A percentile compares a stretch with the other conserved stretches of the same genome.
These are phyloP conservation scores for Aspergillus candidus DNA, from an alignment of 2,329 filamentous ascomycete genomes.

Conservation along the genomic window DNA sequence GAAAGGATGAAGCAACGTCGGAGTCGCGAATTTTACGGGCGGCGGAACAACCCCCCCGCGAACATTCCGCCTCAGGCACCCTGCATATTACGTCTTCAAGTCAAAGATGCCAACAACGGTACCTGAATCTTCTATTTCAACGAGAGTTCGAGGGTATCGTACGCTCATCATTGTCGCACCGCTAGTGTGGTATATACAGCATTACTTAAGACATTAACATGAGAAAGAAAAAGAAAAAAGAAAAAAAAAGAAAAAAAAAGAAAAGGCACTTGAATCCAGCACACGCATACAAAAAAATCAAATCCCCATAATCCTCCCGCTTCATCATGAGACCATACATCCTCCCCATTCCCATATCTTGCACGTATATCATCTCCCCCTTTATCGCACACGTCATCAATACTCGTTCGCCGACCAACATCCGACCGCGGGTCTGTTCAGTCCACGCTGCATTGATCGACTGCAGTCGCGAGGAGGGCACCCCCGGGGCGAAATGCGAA, in stretches of 20 bases:
- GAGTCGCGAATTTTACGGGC: conserved; percentile 28
- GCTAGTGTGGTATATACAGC: conserved; percentile 35
- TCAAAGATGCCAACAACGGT: neutral
- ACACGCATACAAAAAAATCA: conserved; percentile 12
- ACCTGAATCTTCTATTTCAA: neutral
- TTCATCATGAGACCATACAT: neutral
- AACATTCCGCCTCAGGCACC: conserved; percentile 10
- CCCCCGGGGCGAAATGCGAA: no score
- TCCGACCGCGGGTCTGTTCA: no score
- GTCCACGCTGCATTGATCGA: no score
- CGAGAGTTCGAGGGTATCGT: conserved; percentile 24
- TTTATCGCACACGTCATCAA: neutral
- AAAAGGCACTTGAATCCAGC: conserved; percentile 5
- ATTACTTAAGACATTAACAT: conserved; percentile 23
- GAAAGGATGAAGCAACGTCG: conserved; percentile 1
- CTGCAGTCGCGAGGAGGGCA: no score
- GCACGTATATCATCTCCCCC: no score
- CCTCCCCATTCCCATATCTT: neutral
- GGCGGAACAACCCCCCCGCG: conserved; percentile 19
- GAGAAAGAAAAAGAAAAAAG: conserved; percentile 9
- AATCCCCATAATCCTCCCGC: conserved; percentile 4
- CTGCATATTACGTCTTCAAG: no score
- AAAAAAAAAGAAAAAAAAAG: conserved; percentile 11
- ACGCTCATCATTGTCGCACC: conserved; percentile 35
- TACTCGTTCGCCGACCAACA: neutral